phyloP scores from a whole-genome alignment of 176 grass and related monocot species.

The Tillandsia fasciculata region DNA sequence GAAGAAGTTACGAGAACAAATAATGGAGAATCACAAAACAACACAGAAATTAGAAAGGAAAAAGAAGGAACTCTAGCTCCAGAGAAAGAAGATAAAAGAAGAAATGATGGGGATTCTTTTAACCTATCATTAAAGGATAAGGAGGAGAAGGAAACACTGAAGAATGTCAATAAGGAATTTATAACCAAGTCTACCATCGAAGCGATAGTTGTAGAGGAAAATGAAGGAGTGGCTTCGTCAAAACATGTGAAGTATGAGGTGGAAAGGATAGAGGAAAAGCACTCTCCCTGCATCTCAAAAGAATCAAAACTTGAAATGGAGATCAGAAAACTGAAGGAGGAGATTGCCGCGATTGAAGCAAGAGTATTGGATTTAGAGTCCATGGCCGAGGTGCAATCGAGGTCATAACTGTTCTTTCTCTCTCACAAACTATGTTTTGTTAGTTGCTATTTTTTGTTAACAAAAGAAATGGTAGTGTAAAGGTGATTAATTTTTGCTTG shows the following conservation, averaged over 20 bases:
- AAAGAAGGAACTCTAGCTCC: neutral
- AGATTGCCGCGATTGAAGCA: constrained; percentile 13
- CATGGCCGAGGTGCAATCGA: constrained; percentile 8
- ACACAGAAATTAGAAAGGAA: no score
- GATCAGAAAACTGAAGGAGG: constrained; percentile 7
- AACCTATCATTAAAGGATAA: neutral
- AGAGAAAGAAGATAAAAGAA: neutral
- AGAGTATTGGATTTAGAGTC: constrained; percentile 15
- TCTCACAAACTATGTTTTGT: no score
- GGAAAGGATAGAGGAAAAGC: no score
- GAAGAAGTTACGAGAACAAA: no score
- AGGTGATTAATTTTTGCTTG: no score
- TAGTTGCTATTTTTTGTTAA: no score
- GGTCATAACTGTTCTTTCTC: neutral
- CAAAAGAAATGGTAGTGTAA: no score
- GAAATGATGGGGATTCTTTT: no score
- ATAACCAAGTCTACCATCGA: neutral
- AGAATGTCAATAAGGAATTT: constrained; percentile 2
- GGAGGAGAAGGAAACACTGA: constrained; percentile 6
- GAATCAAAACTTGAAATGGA: constrained; percentile 17
- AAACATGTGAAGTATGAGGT: no score
- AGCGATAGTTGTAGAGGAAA: no score
- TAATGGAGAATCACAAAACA: no score
- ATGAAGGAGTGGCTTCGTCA: no score
- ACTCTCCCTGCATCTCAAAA: neutral